phyloP scores from a whole-genome alignment of 768 basidiomycete genomes.

The Bullera alba region DNA sequence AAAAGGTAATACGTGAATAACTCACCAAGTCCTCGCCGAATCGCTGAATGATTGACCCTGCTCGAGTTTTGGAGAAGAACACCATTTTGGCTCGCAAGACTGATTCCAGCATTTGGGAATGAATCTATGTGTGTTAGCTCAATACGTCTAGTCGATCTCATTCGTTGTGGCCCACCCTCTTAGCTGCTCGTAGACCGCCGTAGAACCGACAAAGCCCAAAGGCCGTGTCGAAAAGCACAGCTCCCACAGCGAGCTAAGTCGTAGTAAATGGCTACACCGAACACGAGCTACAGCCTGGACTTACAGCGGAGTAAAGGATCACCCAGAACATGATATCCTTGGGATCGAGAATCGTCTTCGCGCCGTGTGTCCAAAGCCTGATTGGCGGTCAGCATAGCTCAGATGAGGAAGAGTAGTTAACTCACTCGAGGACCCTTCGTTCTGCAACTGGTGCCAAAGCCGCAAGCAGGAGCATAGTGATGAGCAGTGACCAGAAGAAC shows the following conservation, averaged over 20 bases:
- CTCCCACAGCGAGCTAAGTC: conserved; percentile 4
- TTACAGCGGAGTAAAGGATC: conserved; percentile 17
- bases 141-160: not conserved
- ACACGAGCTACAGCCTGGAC: not conserved
- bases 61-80: conserved; percentile 31
- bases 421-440: conserved; percentile 24
- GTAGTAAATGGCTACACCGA: not conserved
- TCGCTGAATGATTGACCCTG: conserved; percentile 36
- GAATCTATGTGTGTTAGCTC: conserved; percentile 16
- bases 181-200: conserved; percentile 20
- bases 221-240: conserved; percentile 6
- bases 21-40: conserved; percentile 32
- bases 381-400: not conserved
- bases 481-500: conserved; percentile 17
- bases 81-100: conserved; percentile 26
- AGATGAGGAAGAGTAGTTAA: not conserved
- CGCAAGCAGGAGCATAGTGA: conserved; percentile 3
- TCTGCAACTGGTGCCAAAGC: conserved; percentile 15
- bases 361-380: conserved; percentile 26
- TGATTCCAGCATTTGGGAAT: conserved; percentile 25
- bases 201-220: conserved; percentile 10
- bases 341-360: not conserved
- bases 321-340: conserved; percentile 21
- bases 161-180: conserved; percentile 7
- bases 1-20: not conserved